These are phyloP conservation scores for Pisolithus tinctorius DNA, from an alignment of 768 basidiomycete genomes.

Conservation along the genomic window DNA sequence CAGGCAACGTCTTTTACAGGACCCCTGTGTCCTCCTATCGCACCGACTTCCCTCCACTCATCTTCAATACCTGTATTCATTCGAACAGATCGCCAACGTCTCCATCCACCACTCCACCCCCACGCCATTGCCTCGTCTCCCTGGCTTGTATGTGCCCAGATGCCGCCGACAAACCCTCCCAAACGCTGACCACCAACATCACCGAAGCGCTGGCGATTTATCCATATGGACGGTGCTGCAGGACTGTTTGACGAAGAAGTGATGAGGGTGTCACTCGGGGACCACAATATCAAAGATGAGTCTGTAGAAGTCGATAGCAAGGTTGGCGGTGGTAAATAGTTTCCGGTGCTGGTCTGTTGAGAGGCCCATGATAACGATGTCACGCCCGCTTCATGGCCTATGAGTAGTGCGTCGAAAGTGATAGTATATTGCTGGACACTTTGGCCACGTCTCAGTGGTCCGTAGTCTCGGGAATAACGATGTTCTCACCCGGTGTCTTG, in stretches of 20 bases:
- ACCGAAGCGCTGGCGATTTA: constrained; percentile 85
- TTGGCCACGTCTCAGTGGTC: constrained; percentile 2
- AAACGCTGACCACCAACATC: constrained; percentile 88
- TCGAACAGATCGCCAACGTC: constrained; percentile 62
- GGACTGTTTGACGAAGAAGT: constrained; percentile 30
- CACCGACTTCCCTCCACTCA: constrained; percentile 71
- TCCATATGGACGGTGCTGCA: constrained; percentile 66
- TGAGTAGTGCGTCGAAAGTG: constrained; percentile 86
- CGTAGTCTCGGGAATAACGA: constrained; percentile 19
- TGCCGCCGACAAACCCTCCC: constrained; percentile 87
- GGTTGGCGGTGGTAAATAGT: constrained; percentile 30
- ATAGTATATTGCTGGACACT: constrained; percentile 60
- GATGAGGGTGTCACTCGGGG: constrained; percentile 51
- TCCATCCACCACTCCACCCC: constrained; percentile 95
- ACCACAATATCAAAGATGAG: constrained; percentile 94
- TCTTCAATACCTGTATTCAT: constrained; percentile 26
- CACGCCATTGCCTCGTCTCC: constrained; percentile 68
- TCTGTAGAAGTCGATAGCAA: constrained; percentile 93
- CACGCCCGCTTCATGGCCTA: constrained; percentile 94
- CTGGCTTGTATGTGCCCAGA: constrained; percentile 53
- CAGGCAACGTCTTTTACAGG: constrained; percentile 77
- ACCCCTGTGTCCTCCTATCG: constrained; percentile 79
- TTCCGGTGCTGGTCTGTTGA: constrained; percentile 9
- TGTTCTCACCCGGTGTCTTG: constrained; percentile 16
- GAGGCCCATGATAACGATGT: constrained; percentile 86